phyloP scores from a whole-genome alignment of 2,329 filamentous ascomycete genomes.

The Gliomastix tumulicola region DNA sequence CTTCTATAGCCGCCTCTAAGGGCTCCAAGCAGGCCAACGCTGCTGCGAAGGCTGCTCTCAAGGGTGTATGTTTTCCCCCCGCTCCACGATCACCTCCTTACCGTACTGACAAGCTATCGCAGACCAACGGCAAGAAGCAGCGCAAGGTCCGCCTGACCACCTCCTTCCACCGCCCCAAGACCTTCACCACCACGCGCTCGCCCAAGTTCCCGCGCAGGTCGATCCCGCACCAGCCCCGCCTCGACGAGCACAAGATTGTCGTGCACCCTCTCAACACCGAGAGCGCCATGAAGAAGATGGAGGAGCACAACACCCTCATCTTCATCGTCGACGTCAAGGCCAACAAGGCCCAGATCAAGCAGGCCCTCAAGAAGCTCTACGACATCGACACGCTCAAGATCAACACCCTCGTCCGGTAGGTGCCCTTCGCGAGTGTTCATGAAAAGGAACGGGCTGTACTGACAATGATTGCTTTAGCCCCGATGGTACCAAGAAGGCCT shows the following conservation, averaged over 20 bases:
- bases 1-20: constrained; percentile 50
- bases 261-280: constrained; percentile 99
- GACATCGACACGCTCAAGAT: constrained; percentile 98
- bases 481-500: constrained; percentile 98
- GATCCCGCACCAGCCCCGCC: constrained; percentile 78
- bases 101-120: neutral
- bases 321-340: constrained; percentile 96
- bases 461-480: too few relatives aligned
- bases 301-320: constrained; percentile 99
- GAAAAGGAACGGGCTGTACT: too few relatives aligned
- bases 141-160: constrained; percentile 88
- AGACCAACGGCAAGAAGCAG: constrained; percentile 66
- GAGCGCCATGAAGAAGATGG: constrained; percentile 99
- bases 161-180: constrained; percentile 97
- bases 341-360: constrained; percentile 99
- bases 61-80: constrained; percentile 82
- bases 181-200: constrained; percentile 78
- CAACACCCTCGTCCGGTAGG: constrained; percentile 96
- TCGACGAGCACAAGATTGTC: constrained; percentile 97
- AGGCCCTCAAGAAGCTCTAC: constrained; percentile 97
- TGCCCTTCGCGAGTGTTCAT: too few relatives aligned
- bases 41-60: constrained; percentile 93
- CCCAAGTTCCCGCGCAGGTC: constrained; percentile 98
- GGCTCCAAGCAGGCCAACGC: constrained; percentile 80
- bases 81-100: too few relatives aligned